These are phyloP conservation scores for Penicillium sp. DNA, from an alignment of 2,329 filamentous ascomycete species.

Conservation along the genomic window DNA sequence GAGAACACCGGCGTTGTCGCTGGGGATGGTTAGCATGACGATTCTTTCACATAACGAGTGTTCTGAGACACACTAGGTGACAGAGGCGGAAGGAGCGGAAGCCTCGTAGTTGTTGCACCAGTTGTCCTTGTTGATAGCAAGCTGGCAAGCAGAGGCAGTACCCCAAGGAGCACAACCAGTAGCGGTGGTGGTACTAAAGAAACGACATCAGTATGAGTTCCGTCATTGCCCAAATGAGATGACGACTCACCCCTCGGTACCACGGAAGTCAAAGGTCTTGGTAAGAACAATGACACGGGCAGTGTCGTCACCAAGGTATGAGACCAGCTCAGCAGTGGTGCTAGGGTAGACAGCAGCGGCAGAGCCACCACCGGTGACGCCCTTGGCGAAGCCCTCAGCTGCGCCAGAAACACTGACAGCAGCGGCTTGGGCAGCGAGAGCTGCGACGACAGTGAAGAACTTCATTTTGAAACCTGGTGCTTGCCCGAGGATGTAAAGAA, in stretches of 20 bases:
- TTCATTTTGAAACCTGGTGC: slow-evolving; percentile 15
- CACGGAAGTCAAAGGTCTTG: slow-evolving; percentile 47
- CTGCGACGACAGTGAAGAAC: slow-evolving; percentile 17
- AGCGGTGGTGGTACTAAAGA: slow-evolving; percentile 37
- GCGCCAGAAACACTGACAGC: slow-evolving; percentile 31
- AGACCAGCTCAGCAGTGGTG: slow-evolving; percentile 58
- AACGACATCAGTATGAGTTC: not conserved
- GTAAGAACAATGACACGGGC: slow-evolving; percentile 57
- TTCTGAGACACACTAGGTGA: slow-evolving; percentile 28
- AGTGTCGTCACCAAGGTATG: slow-evolving; percentile 57
- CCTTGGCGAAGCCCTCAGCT: slow-evolving; percentile 53
- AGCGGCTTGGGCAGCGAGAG: slow-evolving; percentile 22
- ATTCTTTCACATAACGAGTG: not conserved
- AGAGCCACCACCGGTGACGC: slow-evolving; percentile 62
- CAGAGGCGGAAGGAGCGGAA: slow-evolving; percentile 50
- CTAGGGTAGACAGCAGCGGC: slow-evolving; percentile 57
- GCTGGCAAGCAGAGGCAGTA: slow-evolving; percentile 55
- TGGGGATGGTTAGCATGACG: not conserved
- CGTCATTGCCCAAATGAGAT: not conserved
- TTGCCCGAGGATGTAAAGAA: not conserved
- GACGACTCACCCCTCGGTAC: slow-evolving; percentile 49
- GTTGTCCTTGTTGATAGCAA: slow-evolving; percentile 61
- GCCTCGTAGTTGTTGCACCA: slow-evolving; percentile 64
- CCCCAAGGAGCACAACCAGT: slow-evolving; percentile 62
- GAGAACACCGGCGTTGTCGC: slow-evolving; percentile 54